phyloP scores from a whole-genome alignment of 352 stramenopile genomes.

The Phytophthora hibernalis region DNA sequence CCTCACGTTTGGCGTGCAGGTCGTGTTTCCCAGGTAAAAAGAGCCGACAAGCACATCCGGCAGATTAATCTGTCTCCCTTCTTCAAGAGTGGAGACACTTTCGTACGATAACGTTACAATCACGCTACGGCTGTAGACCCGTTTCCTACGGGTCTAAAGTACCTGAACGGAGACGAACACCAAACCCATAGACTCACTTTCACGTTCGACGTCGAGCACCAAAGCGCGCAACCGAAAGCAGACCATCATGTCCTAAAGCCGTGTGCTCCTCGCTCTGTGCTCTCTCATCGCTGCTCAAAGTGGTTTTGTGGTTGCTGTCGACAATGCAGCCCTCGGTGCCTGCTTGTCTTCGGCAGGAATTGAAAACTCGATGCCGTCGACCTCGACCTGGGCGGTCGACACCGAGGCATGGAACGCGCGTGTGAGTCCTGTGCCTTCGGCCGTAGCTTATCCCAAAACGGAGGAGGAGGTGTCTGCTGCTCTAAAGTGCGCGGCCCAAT shows the following conservation, averaged over 20 bases:
- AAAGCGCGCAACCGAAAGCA: not conserved
- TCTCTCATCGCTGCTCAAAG: constrained; percentile 7
- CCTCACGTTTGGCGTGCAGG: too few relatives aligned
- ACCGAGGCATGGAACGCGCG: constrained; percentile 13
- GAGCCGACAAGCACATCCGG: too few relatives aligned
- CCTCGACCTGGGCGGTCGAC: constrained; percentile 8
- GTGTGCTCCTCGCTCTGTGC: not conserved
- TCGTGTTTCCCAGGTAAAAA: too few relatives aligned
- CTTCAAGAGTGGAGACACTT: too few relatives aligned
- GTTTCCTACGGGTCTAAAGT: too few relatives aligned
- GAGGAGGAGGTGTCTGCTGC: constrained; percentile 1
- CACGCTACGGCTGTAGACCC: too few relatives aligned
- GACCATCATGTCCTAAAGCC: not conserved
- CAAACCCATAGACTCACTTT: not conserved
- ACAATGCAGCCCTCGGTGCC: not conserved
- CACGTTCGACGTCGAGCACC: not conserved
- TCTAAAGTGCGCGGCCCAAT: constrained; percentile 7
- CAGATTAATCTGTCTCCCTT: too few relatives aligned
- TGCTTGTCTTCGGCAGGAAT: not conserved
- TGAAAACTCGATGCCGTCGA: constrained; percentile 11
- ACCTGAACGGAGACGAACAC: too few relatives aligned
- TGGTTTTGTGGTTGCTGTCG: not conserved
- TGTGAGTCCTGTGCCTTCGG: constrained; percentile 4
- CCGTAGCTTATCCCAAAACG: constrained; percentile 8
- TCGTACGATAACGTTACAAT: too few relatives aligned